Evolutionary conservation across 345 rosid genomes (phyloP).

Genomic region (thale cress (Arabidopsis thaliana)): TAIR10.1 NC_003075.7:15169501-15170000

Average conservation of each 20-base stretch:
- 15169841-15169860: background rate
- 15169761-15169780: constrained; percentile 64
- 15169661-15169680: constrained; percentile 41
- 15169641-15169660: constrained; percentile 11
- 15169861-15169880: background rate
- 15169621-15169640: constrained; percentile 7
- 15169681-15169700: constrained; percentile 66
- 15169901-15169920: constrained; percentile 32
- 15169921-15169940: constrained; percentile 19
- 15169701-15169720: constrained; percentile 62
- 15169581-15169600: constrained; percentile 6
- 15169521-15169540: constrained; percentile 62
- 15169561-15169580: constrained; percentile 9
- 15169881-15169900: constrained; percentile 9
- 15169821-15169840: constrained; percentile 8
- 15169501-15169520: constrained; percentile 45
- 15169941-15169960: constrained; percentile 2
- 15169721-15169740: constrained; percentile 87
- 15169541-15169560: constrained; percentile 64
- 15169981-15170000: constrained; percentile 4
- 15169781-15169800: constrained; percentile 33
- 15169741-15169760: constrained; percentile 87
- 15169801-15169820: constrained; percentile 13
- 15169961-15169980: constrained; percentile 3
- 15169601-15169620: constrained; percentile 24